These are phyloP conservation scores for Rhodamnia argentea DNA, from an alignment of 345 rosid species.

Conservation along the genomic window DNA sequence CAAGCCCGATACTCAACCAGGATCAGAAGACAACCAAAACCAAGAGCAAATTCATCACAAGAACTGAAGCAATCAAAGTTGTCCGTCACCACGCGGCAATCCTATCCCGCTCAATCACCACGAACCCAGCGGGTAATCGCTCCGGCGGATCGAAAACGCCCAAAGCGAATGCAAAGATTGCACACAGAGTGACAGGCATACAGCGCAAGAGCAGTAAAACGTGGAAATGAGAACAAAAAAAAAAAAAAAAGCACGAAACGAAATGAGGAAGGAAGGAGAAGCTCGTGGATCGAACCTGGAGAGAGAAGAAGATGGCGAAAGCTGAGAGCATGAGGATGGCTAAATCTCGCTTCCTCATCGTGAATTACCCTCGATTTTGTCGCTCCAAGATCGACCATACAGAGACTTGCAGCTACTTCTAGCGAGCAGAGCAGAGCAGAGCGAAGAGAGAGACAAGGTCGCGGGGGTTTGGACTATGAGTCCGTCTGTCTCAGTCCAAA, in stretches of 20 bases:
- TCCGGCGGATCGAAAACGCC: neutral
- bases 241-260: fast-evolving
- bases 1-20: neutral
- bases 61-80: neutral
- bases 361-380: neutral
- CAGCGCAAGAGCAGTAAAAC: neutral
- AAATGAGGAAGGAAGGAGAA: neutral
- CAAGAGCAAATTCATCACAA: neutral
- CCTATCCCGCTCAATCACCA: neutral
- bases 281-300: slow-evolving; percentile 42
- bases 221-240: too few species aligned
- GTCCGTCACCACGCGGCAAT: neutral
- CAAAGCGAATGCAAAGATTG: neutral
- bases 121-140: neutral
- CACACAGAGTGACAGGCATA: neutral
- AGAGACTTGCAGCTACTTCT: neutral
- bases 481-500: neutral
- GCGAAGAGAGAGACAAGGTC: neutral
- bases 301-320: slow-evolving; percentile 97
- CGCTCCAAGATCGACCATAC: neutral
- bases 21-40: neutral
- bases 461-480: neutral
- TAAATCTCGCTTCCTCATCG: slow-evolving; percentile 95
- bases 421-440: neutral
- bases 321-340: slow-evolving; percentile 94